Evolutionary conservation across 1,284 basidiomycete genomes (phyloP).

Genomic region (Sporisorium exsertum): DNA sequence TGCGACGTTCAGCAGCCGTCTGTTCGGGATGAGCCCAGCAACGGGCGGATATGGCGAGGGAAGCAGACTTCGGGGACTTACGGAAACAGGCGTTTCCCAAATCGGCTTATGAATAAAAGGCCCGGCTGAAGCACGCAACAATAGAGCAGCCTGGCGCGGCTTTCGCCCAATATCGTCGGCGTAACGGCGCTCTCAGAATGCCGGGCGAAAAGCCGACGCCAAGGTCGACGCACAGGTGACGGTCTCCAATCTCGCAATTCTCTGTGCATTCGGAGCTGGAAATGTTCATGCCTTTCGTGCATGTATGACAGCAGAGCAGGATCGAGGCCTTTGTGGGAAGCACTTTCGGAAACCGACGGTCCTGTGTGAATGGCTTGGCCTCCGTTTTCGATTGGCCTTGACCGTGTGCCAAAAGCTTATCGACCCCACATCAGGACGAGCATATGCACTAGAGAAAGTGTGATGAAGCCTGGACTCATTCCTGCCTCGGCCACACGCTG

Average conservation of each 20-base stretch:
- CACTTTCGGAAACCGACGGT: background rate
- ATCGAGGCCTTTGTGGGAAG: background rate
- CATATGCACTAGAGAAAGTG: too few species aligned
- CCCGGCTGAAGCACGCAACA: too few species aligned
- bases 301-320: too few species aligned
- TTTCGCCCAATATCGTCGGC: too few species aligned
- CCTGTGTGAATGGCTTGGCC: background rate
- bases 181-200: background rate
- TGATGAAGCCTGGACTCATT: too few species aligned
- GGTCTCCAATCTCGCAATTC: background rate
- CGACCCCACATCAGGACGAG: background rate
- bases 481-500: too few species aligned
- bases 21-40: background rate
- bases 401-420: background rate
- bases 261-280: background rate
- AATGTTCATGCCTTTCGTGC: background rate
- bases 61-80: slow-evolving; percentile 1
- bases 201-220: background rate
- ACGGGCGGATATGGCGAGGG: background rate
- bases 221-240: background rate
- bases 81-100: background rate
- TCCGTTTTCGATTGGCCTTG: background rate
- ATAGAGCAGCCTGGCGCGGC: too few species aligned
- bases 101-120: too few species aligned
- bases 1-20: background rate